phyloP scores from a whole-genome alignment of 495 filamentous ascomycete species.

The Geopyxis carbonaria region DNA sequence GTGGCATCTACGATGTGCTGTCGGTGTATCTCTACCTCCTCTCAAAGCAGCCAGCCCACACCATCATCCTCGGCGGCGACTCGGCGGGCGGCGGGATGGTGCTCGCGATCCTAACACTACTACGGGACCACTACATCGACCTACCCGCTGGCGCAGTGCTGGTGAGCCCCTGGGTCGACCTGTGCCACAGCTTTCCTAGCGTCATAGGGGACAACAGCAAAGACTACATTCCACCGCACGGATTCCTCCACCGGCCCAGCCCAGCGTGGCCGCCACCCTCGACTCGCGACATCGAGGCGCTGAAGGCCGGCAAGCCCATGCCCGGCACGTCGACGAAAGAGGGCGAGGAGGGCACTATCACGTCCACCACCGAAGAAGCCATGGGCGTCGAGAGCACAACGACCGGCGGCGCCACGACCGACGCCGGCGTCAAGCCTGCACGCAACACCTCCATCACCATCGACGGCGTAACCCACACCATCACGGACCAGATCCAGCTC shows the following conservation, averaged over 20 bases:
- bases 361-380: neutral
- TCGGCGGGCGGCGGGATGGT: slow-evolving; percentile 85
- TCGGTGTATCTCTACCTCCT: slow-evolving; percentile 74
- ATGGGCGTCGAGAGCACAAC: slow-evolving; percentile 2
- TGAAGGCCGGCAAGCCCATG: too few species aligned
- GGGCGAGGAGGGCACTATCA: too few species aligned
- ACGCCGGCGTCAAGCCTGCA: slow-evolving; percentile 27
- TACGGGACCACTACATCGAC: slow-evolving; percentile 65
- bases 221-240: slow-evolving; percentile 76
- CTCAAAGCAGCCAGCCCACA: slow-evolving; percentile 50
- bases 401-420: slow-evolving; percentile 4
- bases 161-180: slow-evolving; percentile 83
- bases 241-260: slow-evolving; percentile 74
- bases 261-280: slow-evolving; percentile 70
- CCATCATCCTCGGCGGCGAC: slow-evolving; percentile 72
- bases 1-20: slow-evolving; percentile 72
- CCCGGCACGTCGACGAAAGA: too few species aligned
- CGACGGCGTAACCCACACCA: slow-evolving; percentile 48
- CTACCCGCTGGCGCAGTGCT: slow-evolving; percentile 78
- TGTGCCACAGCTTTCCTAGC: slow-evolving; percentile 88
- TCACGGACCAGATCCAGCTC: slow-evolving; percentile 91
- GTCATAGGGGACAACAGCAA: slow-evolving; percentile 36
- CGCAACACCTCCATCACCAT: slow-evolving; percentile 42
- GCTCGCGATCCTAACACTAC: slow-evolving; percentile 55
- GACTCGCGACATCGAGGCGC: neutral